Percentiles rank a stretch among this genome's conserved stretches.
Conservation (phyloP, 129 eudicot species). For the Tanacetum coccineum region DNA sequence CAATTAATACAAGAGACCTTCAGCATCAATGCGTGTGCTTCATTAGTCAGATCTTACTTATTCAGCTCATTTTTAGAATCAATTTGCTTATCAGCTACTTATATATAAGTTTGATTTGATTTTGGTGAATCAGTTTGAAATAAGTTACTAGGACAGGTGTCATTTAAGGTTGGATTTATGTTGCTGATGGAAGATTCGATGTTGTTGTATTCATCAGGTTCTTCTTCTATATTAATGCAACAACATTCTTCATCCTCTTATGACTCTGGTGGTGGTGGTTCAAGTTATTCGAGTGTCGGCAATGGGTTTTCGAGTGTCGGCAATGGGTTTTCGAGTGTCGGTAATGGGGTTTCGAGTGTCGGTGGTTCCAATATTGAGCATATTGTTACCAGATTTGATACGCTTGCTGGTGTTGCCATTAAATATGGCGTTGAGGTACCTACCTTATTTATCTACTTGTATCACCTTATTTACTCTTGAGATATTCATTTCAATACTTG, state of each 20-base stretch:
- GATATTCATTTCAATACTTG: slow-evolving; percentile 32
- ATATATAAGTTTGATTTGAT: too few relatives aligned
- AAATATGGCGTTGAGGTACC: slow-evolving; percentile 93
- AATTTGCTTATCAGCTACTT: too few relatives aligned
- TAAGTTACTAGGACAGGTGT: too few relatives aligned
- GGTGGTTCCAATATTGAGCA: slow-evolving; percentile 40
- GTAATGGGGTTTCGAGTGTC: slow-evolving; percentile 19
- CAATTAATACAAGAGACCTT: too few relatives aligned
- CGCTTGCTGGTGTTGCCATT: slow-evolving; percentile 93
- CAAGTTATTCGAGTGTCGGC: background rate
- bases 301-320: background rate
- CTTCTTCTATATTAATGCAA: slow-evolving; percentile 21
- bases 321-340: slow-evolving; percentile 1
- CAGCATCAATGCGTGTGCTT: too few relatives aligned
- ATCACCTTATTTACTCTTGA: too few relatives aligned
- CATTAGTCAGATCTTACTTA: too few relatives aligned
- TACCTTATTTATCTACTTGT: background rate
- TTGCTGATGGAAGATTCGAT: slow-evolving; percentile 23
- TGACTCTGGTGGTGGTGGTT: background rate
- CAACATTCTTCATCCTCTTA: slow-evolving; percentile 2
- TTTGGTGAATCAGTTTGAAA: too few relatives aligned
- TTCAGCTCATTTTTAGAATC: too few relatives aligned
- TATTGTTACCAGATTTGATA: slow-evolving; percentile 67
- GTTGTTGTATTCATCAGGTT: slow-evolving; percentile 19
- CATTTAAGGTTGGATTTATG: background rate